Evolutionary conservation across 2,329 filamentous ascomycete genomes (phyloP), one percentile per base, ranked within the genome.

Genomic region (Blastomyces silverae): DNA sequence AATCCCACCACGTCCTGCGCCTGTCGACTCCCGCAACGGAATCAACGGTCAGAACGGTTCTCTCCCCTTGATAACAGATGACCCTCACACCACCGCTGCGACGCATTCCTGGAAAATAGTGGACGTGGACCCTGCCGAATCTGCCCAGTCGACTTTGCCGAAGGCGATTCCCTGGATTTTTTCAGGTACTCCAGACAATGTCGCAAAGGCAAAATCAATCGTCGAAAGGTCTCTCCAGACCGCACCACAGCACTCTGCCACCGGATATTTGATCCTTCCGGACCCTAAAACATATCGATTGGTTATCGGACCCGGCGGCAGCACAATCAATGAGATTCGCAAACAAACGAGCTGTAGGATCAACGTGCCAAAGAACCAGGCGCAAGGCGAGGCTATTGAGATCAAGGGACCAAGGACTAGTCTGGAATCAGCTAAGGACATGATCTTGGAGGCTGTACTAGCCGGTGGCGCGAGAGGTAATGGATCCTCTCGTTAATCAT

Each of bases 21-120:
- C 84, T 53, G 71, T 79, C 65, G 78, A 82, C 65, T 74, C 79
- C 56, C 78, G 80, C 64, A 76, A 77, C 66, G 83, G 85, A 28
- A 81, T 82, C 50, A 88, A 85, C 68, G 85, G 84, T 56, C 83
- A 81, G 60, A 78, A 85, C 50, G 59, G 67, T 10, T 73, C 77
- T n/a, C 84, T 96, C 64, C 94, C 94, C n/a, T 79, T 99, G 70
- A 97, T 97, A 77, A 97, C 92, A 0, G 94, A 97, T 73, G 90
- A 94, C 62, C 84, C 85, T 0, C 85, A 87, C 17, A 79, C 83
- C 15, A 77, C 83, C 28, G 81, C 85, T 7, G 87, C 89, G 68
- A 85, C 82, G 28, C 87, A 96, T 80, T 91, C 89, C 1, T 99
- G 92, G 91, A 89, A 90, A 69, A 80, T 94, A 15, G 84, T 95